Evolutionary conservation across 2,329 filamentous ascomycete species (phyloP), one percentile per base, ranked within the genome.

Genomic region (Sporothrix pallida): DNA sequence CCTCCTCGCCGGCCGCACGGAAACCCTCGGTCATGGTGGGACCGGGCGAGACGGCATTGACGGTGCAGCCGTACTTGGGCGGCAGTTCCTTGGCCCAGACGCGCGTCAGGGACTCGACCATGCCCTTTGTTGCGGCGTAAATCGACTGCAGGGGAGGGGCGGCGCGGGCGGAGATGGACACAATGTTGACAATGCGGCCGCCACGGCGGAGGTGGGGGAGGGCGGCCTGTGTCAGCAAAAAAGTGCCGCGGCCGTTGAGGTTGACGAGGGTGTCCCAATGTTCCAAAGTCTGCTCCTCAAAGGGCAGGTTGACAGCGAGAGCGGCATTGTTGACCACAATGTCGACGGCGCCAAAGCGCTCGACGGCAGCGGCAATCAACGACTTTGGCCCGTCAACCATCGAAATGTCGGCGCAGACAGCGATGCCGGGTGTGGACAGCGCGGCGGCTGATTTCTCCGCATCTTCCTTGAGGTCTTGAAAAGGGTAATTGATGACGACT

Each of bases 1-100:
- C 81, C 54, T 81, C 82, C 46, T 83, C 81, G 0, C 75, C 74
- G 6, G 74, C 75, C 0, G 70, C 71, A 1, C 69, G 37, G 37
- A 75, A 31, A 86, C 74, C 74, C 0, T 52, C 73, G 5, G 84
- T 89, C 79, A 86, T 80, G 6, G 89, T 86, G 0, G 89, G 88
- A 0, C 89, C 89, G 0, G 89, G 88, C 23, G 86, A 86, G 2
- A 91, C 86, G 0, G 84, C 83, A 76, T 91, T 92, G 37, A 90
- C 89, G 0, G 89, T 91, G 74, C 87, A 87, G 0, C 89, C 88
- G 60, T 76, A 75, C 73, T 84, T 80, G 3, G 75, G 78, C 0
- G 89, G 89, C 9, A 91, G 80, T 79, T 91, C 89, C 0, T 83
- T 83, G 0, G 90, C 89, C 84, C 88, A 88, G 62, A 83, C 85